Evolutionary conservation across 1,284 basidiomycete species (phyloP), one percentile per base, ranked within the genome.

Genomic region (Xerocomus nothofagi): DNA sequence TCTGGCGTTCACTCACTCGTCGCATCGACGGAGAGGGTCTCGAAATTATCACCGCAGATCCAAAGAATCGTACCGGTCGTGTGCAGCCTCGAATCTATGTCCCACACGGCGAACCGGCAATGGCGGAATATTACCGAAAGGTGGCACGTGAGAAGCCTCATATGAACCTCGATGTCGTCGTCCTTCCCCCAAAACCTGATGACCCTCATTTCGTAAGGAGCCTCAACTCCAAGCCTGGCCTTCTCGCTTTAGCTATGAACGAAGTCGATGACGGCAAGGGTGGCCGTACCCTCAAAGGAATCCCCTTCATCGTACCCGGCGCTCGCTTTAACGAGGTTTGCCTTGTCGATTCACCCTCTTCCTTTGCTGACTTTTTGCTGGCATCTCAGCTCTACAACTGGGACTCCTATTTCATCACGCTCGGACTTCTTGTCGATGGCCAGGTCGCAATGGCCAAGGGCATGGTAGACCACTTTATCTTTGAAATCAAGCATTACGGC

Each of bases 381-480:
- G 18, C 40, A 17, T 45, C 20, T 33, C 61, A 91, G 88, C 74
- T 93, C 23, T 90, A 91, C 73, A 93, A 92, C 68, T 93, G 91
- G 91, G 91, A 93, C 68, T 92, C 89, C 18, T 97, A 96, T 75
- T 97, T 97, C 69, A 94, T 96, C 64, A 81, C 90, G 12, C 83
- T 99, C 23, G 96, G 96, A 29, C 81, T 99, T 6, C 82, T 99
- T 18, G 91, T 98, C 21, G 96, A 99, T 68, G 94, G 93, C 24
- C 86, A 94, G 63, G 82, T 97, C 34, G 83, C 88, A 56, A 90
- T 98, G 79, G 96, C 96, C 8, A 93, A 93, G 72, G 91, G 92
- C 59, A 95, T 97, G 81, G 93, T 98, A 40, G 96, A 98, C 55
- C 96, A 99, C 70, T 99, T 98, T 73, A 90, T 98, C 65, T 99